Evolutionary conservation across 225 moss, liverwort and hornwort genomes (phyloP).

Genomic region (Physcomitrellopsis africana): DNA sequence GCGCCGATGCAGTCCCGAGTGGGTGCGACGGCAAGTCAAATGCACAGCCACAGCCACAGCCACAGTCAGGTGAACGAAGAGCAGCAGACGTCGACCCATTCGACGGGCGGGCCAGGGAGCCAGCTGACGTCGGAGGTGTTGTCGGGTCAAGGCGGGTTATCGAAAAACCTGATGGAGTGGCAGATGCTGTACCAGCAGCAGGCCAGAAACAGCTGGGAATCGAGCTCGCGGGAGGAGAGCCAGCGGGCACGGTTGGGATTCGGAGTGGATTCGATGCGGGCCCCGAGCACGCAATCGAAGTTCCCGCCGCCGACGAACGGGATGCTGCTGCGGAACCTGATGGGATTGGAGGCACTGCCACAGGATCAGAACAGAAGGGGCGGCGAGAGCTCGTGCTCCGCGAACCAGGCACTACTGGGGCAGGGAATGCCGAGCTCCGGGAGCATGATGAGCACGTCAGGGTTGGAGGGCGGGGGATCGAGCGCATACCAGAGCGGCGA

Average conservation of each 20-base stretch:
- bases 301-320: constrained; percentile 57
- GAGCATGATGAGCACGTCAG: constrained; percentile 60
- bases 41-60: constrained; percentile 62
- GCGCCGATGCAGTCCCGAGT: constrained; percentile 46
- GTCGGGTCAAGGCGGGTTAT: constrained; percentile 36
- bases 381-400: constrained; percentile 65
- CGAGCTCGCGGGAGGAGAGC: constrained; percentile 48
- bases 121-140: constrained; percentile 63
- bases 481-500: constrained; percentile 23
- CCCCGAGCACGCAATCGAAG: constrained; percentile 39
- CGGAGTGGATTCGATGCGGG: constrained; percentile 54
- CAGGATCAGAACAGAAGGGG: constrained; percentile 42
- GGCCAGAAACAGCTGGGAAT: constrained; percentile 43
- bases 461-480: constrained; percentile 35
- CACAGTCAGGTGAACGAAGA: constrained; percentile 70
- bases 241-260: constrained; percentile 41
- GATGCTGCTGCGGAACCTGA: constrained; percentile 82
- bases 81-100: constrained; percentile 66
- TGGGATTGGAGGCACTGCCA: constrained; percentile 75
- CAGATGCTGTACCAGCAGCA: constrained; percentile 92
- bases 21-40: constrained; percentile 49
- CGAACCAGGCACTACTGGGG: constrained; percentile 57
- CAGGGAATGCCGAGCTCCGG: constrained; percentile 69
- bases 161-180: constrained; percentile 90
- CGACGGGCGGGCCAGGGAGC: constrained; percentile 70